phyloP scores from a whole-genome alignment of 768 basidiomycete genomes.

The Termitomyces sp. region DNA sequence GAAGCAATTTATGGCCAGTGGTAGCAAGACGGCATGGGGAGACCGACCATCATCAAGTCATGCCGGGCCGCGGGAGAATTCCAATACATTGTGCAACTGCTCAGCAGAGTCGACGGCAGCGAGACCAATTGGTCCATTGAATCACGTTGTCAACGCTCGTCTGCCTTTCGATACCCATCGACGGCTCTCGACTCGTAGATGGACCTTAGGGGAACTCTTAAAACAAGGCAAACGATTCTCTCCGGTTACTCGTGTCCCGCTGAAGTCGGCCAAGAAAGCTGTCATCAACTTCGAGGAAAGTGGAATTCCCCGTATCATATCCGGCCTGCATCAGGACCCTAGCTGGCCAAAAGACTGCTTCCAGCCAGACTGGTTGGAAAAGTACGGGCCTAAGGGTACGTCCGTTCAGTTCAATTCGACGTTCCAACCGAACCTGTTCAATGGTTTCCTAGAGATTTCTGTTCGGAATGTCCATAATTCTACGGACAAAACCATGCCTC shows the following conservation, averaged over 20 bases:
- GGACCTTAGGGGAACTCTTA: constrained; percentile 38
- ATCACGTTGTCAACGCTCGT: neutral
- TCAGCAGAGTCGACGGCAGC: no score
- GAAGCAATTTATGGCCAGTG: neutral
- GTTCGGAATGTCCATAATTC: constrained; percentile 63
- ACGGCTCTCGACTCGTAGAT: constrained; percentile 27
- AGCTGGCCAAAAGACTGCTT: constrained; percentile 59
- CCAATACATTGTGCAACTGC: neutral
- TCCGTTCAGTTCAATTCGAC: neutral
- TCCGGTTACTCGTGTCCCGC: constrained; percentile 33
- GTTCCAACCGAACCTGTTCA: neutral
- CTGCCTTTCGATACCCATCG: neutral
- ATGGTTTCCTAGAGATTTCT: constrained; percentile 40
- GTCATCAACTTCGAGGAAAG: constrained; percentile 43
- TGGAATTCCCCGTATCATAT: constrained; percentile 63
- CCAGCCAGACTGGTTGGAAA: constrained; percentile 49
- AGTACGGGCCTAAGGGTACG: constrained; percentile 26
- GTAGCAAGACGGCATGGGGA: neutral
- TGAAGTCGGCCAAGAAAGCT: constrained; percentile 22
- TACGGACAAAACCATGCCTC: constrained; percentile 45
- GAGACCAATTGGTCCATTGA: neutral
- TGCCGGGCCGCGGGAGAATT: neutral
- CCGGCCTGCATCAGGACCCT: constrained; percentile 49
- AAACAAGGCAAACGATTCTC: constrained; percentile 18
- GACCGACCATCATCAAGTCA: neutral